Evolutionary conservation across 2,329 filamentous ascomycete species (phyloP), one percentile per base, ranked within the genome.

Genomic region (Davidsoniella australis): DNA sequence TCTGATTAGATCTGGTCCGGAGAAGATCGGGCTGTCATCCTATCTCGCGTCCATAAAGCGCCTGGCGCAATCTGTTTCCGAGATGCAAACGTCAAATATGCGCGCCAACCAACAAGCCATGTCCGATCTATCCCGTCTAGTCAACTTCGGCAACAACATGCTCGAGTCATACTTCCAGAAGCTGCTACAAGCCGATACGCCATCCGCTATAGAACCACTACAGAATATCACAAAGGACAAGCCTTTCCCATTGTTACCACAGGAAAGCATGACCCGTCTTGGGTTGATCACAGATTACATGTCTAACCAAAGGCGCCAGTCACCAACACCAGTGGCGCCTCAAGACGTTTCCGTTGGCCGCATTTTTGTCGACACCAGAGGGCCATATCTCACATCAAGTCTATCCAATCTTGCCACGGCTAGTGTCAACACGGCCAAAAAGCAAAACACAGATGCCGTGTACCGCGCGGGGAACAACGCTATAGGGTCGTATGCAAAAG

Each of bases 11-110:
- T 77, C 80, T 56, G 87, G 86, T n/a, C 88, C 88, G 1, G 80
- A 86, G 57, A 82, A 82, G 63, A 79, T 80, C 29, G 88, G 88
- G 39, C 68, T 98, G 50, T 73, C 78, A 37, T 84, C 85, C 57
- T 98, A 94, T 64, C 76, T 98, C 45, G 80, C 79, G 42, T 94
- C 89, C 5, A 77, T 96, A 57, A 91, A 93, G 65, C 82, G 91
- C 40, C 76, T 94, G 29, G 87, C 82, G 58, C 83, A 83, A 61
- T 84, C 88, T n/a, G 71, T 95, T 49, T 66, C 71, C 53, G 85
- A 94, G 54, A 81, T 98, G 67, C 84, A 83, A 61, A 74, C 83
- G 2, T 89, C 89, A n/a, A 95, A 95, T 57, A 68, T 98, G 47
- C 80, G 85, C 50, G 84, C 88, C 8, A 96, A 95, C 53, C 88